Evolutionary conservation across 768 basidiomycete species (phyloP).

Genomic region (Saitozyma podzolica): DNA sequence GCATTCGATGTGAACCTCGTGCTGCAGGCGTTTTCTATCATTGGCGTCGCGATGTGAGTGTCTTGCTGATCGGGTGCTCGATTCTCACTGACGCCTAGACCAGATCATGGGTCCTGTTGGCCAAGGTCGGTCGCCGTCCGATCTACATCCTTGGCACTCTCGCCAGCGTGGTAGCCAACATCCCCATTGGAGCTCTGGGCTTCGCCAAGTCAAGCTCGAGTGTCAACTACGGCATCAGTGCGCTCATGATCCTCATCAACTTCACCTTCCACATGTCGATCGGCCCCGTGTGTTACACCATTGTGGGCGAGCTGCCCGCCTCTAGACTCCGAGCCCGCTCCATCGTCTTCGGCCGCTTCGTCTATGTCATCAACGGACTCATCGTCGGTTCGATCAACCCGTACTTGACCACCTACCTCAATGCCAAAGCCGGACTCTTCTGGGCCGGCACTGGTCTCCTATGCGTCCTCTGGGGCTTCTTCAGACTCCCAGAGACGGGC

Average conservation of each 20-base stretch:
- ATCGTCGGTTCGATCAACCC: constrained; percentile 27
- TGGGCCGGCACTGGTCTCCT: constrained; percentile 27
- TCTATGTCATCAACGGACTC: constrained; percentile 15
- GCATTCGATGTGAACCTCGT: constrained; percentile 26
- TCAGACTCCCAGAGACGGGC: constrained; percentile 33
- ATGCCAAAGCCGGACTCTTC: constrained; percentile 26
- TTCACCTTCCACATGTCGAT: constrained; percentile 36
- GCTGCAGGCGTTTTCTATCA: constrained; percentile 12
- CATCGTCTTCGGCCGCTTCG: constrained; percentile 32
- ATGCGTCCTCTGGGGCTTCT: constrained; percentile 34
- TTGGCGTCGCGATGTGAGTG: constrained; percentile 42
- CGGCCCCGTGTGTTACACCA: constrained; percentile 35
- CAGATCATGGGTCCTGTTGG: constrained; percentile 18
- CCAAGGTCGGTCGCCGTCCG: constrained; percentile 24
- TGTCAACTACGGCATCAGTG: constrained; percentile 13
- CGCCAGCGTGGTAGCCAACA: constrained; percentile 8
- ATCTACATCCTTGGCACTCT: constrained; percentile 31
- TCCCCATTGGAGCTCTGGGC: constrained; percentile 28
- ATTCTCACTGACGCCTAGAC: no score
- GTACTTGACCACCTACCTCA: constrained; percentile 27
- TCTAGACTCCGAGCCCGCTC: constrained; percentile 45
- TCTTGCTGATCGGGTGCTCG: constrained; percentile 4
- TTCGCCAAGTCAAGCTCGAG: not conserved
- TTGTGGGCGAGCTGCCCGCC: constrained; percentile 38
- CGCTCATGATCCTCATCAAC: constrained; percentile 6